Evolutionary conservation across 306 rosid species (phyloP), one percentile per base, ranked within the genome.

Genomic region (Glycine soja): DNA sequence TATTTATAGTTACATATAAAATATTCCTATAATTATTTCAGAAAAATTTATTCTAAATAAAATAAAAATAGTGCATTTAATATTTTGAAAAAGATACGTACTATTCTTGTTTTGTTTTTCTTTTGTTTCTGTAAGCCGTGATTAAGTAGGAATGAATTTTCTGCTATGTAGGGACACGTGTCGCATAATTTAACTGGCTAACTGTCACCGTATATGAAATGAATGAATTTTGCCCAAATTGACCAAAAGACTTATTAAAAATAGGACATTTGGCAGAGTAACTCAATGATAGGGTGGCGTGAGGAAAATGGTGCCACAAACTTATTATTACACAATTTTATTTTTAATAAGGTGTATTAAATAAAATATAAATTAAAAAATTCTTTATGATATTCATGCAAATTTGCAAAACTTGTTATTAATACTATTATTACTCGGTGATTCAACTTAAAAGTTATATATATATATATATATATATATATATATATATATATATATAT

Each of bases 231-330:
- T 80, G 74, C n/a, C 66, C 0, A 43, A 62, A 72, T 8, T 72
- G 74, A 10, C 54, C 84, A 57, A 36, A 30, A 50, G 84, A 84
- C 82, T 74, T 64, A 16, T 8, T 4, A 42, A 9, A 43, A 43
- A 18, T 4, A 14, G 7, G 18, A 2, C 46, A 52, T 13, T 74
- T 61, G 70, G 72, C 42, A 8, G 45, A 58, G 10, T 32, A 14
- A 48, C 48, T n/a, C 68, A 65, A 77, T 77, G 74, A 36, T 76
- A 8, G 62, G 58, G 57, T 78, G 46, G 15, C 56, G 12, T 78
- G 30, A 62, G 8, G 15, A 32, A 10, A 62, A 32, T 58, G 65
- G 6, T 9, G 14, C 6, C 38, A 6, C 46, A 2, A 42, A 6
- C 9, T 7, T 42, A 42, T 42, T 42, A 42, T 42, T 38, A 38